phyloP scores from a whole-genome alignment of 805 yeast species.

The Sporopachydermia quercuum region DNA sequence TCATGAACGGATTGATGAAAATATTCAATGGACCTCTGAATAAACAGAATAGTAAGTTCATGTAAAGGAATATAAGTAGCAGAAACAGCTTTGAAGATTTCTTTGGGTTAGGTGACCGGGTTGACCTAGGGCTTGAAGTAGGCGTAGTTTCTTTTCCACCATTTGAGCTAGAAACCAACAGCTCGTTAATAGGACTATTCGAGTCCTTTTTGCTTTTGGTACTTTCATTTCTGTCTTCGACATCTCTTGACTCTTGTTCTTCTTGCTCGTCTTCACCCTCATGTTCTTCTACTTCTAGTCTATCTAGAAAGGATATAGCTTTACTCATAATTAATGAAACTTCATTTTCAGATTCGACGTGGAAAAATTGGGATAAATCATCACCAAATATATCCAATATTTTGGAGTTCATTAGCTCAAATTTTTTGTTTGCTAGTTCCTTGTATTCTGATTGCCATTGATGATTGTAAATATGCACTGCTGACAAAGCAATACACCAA shows the following conservation, averaged over 20 bases:
- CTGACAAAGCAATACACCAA: background rate
- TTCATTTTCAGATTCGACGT: background rate
- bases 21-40: background rate
- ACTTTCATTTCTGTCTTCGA: too few species aligned
- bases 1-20: background rate
- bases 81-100: background rate
- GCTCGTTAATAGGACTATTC: too few species aligned
- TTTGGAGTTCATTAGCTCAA: background rate
- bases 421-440: background rate
- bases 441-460: background rate
- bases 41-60: background rate
- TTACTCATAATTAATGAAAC: background rate
- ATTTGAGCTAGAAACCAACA: too few species aligned
- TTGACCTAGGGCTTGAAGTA: too few species aligned
- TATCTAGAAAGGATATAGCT: background rate
- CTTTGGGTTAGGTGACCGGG: too few species aligned
- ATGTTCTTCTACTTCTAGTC: too few species aligned
- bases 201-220: too few species aligned
- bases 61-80: background rate
- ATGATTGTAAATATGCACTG: background rate
- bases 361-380: background rate
- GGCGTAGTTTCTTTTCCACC: too few species aligned
- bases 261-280: too few species aligned
- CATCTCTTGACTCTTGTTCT: background rate
- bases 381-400: background rate